These are phyloP conservation scores for Pichia membranifaciens DNA, from an alignment of 805 yeast species.

Conservation along the genomic window DNA sequence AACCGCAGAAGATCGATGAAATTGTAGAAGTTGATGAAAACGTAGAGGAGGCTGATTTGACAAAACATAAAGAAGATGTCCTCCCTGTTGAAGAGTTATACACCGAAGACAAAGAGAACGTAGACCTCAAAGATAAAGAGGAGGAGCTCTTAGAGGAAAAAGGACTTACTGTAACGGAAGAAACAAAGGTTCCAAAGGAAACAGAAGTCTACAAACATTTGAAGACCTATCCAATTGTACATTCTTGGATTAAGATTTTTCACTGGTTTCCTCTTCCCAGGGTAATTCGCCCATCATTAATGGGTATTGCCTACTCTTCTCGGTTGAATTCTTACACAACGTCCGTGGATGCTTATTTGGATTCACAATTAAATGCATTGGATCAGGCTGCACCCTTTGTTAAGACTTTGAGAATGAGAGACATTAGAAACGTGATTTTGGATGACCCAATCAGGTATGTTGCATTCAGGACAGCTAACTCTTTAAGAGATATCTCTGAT, in stretches of 20 bases:
- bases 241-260: constrained; percentile 28
- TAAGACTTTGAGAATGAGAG: constrained; percentile 47
- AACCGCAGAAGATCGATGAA: not conserved
- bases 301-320: constrained; percentile 23
- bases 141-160: not conserved
- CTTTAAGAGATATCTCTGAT: constrained; percentile 23
- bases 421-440: constrained; percentile 34
- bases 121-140: not conserved
- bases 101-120: not conserved
- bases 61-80: not conserved
- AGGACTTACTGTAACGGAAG: not conserved
- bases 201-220: constrained; percentile 37
- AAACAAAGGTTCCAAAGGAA: constrained; percentile 15
- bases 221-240: constrained; percentile 42
- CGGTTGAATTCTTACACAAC: constrained; percentile 19
- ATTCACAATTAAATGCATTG: constrained; percentile 42
- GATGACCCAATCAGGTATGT: constrained; percentile 41
- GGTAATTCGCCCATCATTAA: constrained; percentile 21
- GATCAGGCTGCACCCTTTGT: constrained; percentile 57
- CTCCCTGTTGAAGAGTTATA: not conserved
- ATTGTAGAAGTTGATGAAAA: not conserved
- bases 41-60: not conserved
- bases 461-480: not conserved
- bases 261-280: constrained; percentile 25
- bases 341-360: constrained; percentile 45